These are phyloP conservation scores for Cylindrodendrum hubeiense DNA, from an alignment of 2,329 filamentous ascomycete species.

Conservation along the genomic window DNA sequence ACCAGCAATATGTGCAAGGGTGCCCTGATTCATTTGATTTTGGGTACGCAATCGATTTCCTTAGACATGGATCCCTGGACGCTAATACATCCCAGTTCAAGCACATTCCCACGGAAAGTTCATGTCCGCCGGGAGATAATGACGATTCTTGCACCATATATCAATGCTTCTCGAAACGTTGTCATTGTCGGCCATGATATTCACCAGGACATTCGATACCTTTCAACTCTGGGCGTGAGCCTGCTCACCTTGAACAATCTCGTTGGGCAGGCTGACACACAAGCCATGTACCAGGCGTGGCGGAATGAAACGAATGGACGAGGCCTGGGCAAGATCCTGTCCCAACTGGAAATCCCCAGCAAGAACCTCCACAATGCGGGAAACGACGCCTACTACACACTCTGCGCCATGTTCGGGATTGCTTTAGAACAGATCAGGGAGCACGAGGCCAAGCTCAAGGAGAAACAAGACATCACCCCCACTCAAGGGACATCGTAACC, in stretches of 20 bases:
- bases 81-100: slow-evolving; percentile 50
- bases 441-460: slow-evolving; percentile 31
- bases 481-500: neutral
- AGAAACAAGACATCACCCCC: slow-evolving; percentile 14
- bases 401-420: slow-evolving; percentile 76
- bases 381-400: slow-evolving; percentile 86
- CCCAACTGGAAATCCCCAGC: slow-evolving; percentile 71
- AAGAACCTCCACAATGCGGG: slow-evolving; percentile 86
- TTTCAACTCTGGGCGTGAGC: slow-evolving; percentile 74
- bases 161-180: slow-evolving; percentile 61
- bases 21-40: slow-evolving; percentile 83
- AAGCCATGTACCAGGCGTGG: slow-evolving; percentile 75
- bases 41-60: slow-evolving; percentile 63
- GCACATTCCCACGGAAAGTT: slow-evolving; percentile 53
- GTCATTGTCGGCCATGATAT: slow-evolving; percentile 86
- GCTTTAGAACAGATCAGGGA: slow-evolving; percentile 43
- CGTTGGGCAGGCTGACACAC: slow-evolving; percentile 79
- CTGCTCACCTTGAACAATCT: slow-evolving; percentile 64
- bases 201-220: slow-evolving; percentile 74
- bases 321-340: slow-evolving; percentile 72
- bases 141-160: slow-evolving; percentile 50
- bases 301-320: slow-evolving; percentile 64
- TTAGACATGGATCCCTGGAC: neutral
- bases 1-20: slow-evolving; percentile 76
- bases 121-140: slow-evolving; percentile 52